These are phyloP conservation scores for Emergomyces orientalis DNA, from an alignment of 2,329 filamentous ascomycete species.

Conservation along the genomic window DNA sequence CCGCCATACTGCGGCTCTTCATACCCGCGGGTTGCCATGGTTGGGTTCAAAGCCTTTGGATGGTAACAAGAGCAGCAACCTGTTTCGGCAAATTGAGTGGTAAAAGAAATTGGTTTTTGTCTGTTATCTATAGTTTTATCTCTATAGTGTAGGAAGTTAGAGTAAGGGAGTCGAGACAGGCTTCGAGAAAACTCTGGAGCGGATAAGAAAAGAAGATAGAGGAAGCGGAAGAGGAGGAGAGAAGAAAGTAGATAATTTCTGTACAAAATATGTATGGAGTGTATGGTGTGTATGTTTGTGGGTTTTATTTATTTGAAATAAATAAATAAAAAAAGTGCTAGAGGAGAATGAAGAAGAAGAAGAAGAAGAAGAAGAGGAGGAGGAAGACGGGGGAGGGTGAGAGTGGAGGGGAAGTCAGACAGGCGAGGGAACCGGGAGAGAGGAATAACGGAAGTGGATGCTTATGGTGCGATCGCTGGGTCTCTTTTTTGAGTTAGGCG, in stretches of 20 bases:
- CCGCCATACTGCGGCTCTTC: constrained; percentile 32
- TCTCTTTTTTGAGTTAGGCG: background rate
- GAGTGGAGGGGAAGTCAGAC: too few species aligned
- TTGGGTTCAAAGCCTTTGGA: constrained; percentile 6
- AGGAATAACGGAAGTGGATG: background rate
- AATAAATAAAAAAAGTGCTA: too few species aligned
- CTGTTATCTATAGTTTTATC: background rate
- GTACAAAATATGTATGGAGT: background rate
- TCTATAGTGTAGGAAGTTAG: background rate
- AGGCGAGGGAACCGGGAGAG: background rate
- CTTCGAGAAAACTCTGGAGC: background rate
- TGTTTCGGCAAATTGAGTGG: background rate
- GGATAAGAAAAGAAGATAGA: background rate
- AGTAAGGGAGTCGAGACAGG: background rate
- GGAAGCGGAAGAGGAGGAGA: background rate
- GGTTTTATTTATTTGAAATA: too few species aligned
- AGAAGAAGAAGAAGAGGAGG: background rate
- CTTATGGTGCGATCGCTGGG: background rate
- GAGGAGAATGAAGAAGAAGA: background rate
- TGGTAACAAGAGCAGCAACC: background rate
- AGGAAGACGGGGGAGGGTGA: background rate
- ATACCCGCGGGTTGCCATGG: constrained; percentile 14
- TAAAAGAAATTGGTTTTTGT: background rate
- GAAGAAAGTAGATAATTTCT: background rate
- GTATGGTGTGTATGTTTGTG: background rate